These are phyloP conservation scores for Blastomyces emzantsi DNA, from an alignment of 2,329 filamentous ascomycete genomes.

Conservation along the genomic window DNA sequence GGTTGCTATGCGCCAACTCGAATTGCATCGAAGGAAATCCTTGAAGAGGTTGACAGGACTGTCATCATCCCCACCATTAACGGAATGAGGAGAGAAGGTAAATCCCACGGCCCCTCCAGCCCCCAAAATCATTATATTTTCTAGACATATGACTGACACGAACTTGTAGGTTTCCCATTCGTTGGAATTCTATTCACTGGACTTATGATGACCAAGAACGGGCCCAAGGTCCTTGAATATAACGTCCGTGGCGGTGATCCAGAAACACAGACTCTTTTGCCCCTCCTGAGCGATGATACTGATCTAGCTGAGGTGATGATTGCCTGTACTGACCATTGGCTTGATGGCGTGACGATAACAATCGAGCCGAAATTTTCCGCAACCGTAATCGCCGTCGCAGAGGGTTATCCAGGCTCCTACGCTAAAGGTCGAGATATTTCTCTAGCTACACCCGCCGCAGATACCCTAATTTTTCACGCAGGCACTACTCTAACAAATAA, in stretches of 20 bases:
- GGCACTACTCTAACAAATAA: conserved; percentile 61
- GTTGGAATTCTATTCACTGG: conserved; percentile 47
- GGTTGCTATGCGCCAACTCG: conserved; percentile 91
- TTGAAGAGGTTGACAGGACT: conserved; percentile 66
- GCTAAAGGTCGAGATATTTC: conserved; percentile 63
- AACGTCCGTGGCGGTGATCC: conserved; percentile 91
- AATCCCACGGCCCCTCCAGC: too few species aligned
- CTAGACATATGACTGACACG: neutral
- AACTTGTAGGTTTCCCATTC: conserved; percentile 31
- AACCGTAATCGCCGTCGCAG: conserved; percentile 88
- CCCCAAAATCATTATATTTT: neutral
- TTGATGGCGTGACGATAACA: conserved; percentile 60
- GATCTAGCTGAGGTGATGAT: conserved; percentile 85
- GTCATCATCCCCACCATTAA: conserved; percentile 85
- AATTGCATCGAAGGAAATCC: conserved; percentile 64
- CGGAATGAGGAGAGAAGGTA: conserved; percentile 72
- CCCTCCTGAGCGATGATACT: conserved; percentile 65
- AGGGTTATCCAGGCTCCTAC: conserved; percentile 82
- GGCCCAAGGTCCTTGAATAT: conserved; percentile 81
- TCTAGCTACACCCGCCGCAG: conserved; percentile 44
- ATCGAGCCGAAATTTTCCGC: conserved; percentile 65
- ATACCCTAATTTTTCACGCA: conserved; percentile 80
- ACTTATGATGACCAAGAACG: conserved; percentile 79
- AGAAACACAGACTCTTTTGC: conserved; percentile 78
- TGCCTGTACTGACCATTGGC: conserved; percentile 66